phyloP scores from a whole-genome alignment of 768 basidiomycete genomes.

The Pisolithus sp. region DNA sequence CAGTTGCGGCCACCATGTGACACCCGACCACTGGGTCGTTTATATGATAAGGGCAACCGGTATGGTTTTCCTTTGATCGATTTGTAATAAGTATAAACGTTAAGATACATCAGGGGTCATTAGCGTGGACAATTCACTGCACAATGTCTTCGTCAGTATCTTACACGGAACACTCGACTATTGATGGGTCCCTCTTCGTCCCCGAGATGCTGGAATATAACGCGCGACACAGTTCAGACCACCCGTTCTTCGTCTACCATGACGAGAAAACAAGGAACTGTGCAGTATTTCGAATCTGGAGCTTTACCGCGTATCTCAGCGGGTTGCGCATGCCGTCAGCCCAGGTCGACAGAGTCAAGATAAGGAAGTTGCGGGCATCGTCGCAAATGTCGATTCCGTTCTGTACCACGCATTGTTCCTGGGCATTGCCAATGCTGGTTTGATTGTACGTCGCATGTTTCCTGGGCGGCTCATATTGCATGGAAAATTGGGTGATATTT shows the following conservation, averaged over 20 bases:
- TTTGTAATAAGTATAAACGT: background rate
- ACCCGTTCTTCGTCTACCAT: constrained; percentile 27
- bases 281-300: constrained; percentile 34
- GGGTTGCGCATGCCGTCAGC: constrained; percentile 34
- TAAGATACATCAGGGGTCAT: background rate
- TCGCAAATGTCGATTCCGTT: constrained; percentile 32
- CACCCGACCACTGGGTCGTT: too few relatives aligned
- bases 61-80: too few relatives aligned
- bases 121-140: too few relatives aligned
- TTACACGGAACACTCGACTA: background rate
- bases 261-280: constrained; percentile 13
- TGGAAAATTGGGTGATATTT: background rate
- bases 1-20: too few relatives aligned
- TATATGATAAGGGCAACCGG: too few relatives aligned
- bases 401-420: constrained; percentile 37
- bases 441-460: constrained; percentile 1
- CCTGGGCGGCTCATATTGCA: background rate
- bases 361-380: constrained; percentile 30
- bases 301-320: constrained; percentile 39
- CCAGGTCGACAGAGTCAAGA: constrained; percentile 27
- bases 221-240: constrained; percentile 27
- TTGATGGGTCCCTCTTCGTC: constrained; percentile 25
- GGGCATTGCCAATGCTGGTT: constrained; percentile 30
- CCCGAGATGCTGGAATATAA: constrained; percentile 32
- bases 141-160: constrained; percentile 1